phyloP scores from a whole-genome alignment of 2,329 filamentous ascomycete genomes.

The Microdochium nivale region DNA sequence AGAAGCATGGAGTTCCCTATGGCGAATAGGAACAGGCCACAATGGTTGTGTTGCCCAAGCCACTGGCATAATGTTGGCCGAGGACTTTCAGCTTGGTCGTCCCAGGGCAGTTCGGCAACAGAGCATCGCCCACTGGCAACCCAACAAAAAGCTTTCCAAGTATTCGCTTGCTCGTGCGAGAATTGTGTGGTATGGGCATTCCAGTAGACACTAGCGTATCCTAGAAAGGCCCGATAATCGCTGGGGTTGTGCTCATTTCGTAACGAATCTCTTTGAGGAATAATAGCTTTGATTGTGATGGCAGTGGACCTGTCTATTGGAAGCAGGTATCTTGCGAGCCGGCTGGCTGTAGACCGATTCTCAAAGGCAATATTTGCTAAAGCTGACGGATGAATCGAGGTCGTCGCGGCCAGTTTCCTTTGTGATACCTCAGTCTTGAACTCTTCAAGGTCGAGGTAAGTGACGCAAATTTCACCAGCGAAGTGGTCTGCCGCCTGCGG shows the following conservation, averaged over 20 bases:
- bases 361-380: not conserved
- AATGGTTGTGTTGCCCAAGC: not conserved
- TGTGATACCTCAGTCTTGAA: constrained; percentile 26
- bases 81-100: not conserved
- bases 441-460: constrained; percentile 28
- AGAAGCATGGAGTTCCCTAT: not conserved
- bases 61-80: not conserved
- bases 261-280: no score
- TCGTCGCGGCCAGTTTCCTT: constrained; percentile 10
- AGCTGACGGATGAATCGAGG: not conserved
- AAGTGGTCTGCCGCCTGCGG: constrained; percentile 14
- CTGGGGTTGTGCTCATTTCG: no score
- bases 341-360: not conserved
- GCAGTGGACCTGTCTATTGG: no score
- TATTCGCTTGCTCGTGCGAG: constrained; percentile 1
- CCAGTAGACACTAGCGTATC: constrained; percentile 7
- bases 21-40: not conserved
- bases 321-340: no score
- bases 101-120: not conserved
- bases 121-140: not conserved
- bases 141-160: not conserved
- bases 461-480: constrained; percentile 26
- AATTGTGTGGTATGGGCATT: constrained; percentile 6
- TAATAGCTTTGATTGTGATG: no score
- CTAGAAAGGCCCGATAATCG: no score